Base-by-base conservation (phyloP, 2,329 filamentous ascomycete genomes). In the Cytospora piceae region DNA sequence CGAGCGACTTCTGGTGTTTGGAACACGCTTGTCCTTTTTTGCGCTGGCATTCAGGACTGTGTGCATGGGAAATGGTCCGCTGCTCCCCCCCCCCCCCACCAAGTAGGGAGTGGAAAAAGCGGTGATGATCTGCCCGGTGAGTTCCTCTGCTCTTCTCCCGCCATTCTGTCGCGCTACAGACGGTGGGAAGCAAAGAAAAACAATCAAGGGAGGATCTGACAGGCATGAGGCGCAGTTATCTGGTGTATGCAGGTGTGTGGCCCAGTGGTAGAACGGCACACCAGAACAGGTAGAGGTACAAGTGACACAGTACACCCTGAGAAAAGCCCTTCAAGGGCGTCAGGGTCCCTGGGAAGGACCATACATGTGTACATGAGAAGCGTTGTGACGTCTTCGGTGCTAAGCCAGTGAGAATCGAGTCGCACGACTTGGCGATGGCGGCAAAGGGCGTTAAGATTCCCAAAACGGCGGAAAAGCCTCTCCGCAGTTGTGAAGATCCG, bases 201-300 rank as follows among this genome's bases (percentile, higher is more conserved):
- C 49, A 60, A 46, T 37, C 53, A 65, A 53, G 60, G 62, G 65
- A 59, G 46, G 29, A 51, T 65, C 65, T 67, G 65, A 67, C 65
- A 63, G 62, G 65, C 58, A 59, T 37, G 58, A 42, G 65, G 65
- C 65, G 65, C 65, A 67, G 65, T 56, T 60, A 24, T 32, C 57
- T 61, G 46, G 62, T 60, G 62, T 39, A 56, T 67, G 62, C 62
- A 65, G 39, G 34, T 65, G 59, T 34, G 60, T 34, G 60, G 60
- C 60, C 60, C 60, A 67, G 62, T 63, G 15, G 31, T 57, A 63
- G 46, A 34, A 29, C 34, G 39, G 46, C 58, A 61, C 58, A 61
- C 42, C 22, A 32, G 39, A 32, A 39, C 52, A 42, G 39, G 51
- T n/a, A 49, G 56, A 37, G 58, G 58, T 67, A 65, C 58, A 46